Base-by-base conservation (phyloP, 2,329 filamentous ascomycete genomes). In the Emmonsiellopsis sp. region DNA sequence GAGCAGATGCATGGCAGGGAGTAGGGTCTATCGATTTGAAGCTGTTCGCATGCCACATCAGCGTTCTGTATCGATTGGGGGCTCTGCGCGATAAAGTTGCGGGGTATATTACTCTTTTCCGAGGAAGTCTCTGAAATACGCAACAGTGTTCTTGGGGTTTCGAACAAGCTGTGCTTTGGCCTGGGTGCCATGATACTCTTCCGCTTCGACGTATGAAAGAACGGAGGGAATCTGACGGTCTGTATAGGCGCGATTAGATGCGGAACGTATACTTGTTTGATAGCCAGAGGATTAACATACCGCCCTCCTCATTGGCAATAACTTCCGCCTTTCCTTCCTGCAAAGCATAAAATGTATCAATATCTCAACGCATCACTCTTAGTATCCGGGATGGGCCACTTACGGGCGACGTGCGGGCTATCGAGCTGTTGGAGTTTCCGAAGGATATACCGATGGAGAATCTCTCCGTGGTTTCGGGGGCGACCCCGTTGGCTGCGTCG, bases 241-340 rank as follows among this genome's bases (percentile, higher is more conserved):
- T 92, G 40, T 11, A 13, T 31, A 55, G 46, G 51, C 33, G 50
- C 52, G 40, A 55, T 62, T 56, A 60, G 49, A 53, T 60, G 56
- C 56, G 33, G 39, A 13, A 17, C 33, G 40, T 43, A 13, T 10
- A 21, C 33, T 7, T 10, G 6, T 49, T 43, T 6, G 43, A 27
- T 11, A 17, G 14, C 6, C 14, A 10, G 27, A 13, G 17, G 39
- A 13, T 37, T 37, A 32, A 74, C 83, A 67, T 70, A 90, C 88
- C 88, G 79, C 93, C 93, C 68, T 97, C 93, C 77, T 97, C 93
- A 75, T 98, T 97, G 67, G 93, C 93, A 75, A 98, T 97, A 59
- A 98, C 92, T 71, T 96, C 89, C 60, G 90, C 86, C 78, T 94
- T 95, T 73, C 94, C 92, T 67, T 97, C 92, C 79, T 81, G 58